Percentiles rank a stretch among this genome's conserved stretches.
These are phyloP conservation scores for Magnolia officinalis DNA, from an alignment of 164 flowering plant genomes.

Conservation along the genomic window DNA sequence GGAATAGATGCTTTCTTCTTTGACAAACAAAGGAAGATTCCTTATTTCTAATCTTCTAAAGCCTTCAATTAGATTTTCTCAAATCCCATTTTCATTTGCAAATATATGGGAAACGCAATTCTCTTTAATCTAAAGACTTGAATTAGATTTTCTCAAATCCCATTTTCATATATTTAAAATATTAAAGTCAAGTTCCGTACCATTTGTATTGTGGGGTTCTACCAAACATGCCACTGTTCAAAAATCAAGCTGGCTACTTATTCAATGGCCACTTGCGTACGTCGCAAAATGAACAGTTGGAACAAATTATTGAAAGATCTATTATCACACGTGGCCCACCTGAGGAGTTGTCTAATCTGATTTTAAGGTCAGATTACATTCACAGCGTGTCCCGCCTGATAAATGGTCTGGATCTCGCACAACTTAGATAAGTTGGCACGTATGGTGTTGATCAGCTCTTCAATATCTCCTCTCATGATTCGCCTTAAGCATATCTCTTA, in stretches of 20 bases:
- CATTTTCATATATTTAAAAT: not conserved
- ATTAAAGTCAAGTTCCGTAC: not conserved
- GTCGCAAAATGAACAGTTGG: not conserved
- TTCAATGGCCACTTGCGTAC: not conserved
- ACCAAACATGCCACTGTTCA: not conserved
- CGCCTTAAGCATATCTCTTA: not conserved
- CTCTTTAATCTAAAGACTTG: not conserved
- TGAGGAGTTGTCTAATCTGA: too few relatives aligned
- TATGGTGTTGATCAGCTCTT: not conserved
- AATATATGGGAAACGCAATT: not conserved
- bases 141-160: not conserved
- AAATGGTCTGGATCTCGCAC: not conserved
- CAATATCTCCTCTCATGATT: not conserved
- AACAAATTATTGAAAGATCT: too few relatives aligned
- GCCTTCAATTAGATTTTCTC: not conserved
- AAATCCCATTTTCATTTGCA: not conserved
- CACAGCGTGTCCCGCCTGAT: not conserved
- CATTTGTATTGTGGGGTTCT: too few relatives aligned
- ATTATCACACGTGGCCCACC: too few relatives aligned
- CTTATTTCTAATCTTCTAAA: not conserved
- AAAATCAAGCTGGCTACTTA: not conserved
- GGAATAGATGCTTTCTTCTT: slow-evolving; percentile 66
- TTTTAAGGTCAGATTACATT: not conserved
- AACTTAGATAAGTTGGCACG: not conserved
- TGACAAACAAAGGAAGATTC: slow-evolving; percentile 38